Evolutionary conservation across 768 basidiomycete genomes (phyloP), one percentile per base, ranked within the genome.

Genomic region (Mycena galopus): DNA sequence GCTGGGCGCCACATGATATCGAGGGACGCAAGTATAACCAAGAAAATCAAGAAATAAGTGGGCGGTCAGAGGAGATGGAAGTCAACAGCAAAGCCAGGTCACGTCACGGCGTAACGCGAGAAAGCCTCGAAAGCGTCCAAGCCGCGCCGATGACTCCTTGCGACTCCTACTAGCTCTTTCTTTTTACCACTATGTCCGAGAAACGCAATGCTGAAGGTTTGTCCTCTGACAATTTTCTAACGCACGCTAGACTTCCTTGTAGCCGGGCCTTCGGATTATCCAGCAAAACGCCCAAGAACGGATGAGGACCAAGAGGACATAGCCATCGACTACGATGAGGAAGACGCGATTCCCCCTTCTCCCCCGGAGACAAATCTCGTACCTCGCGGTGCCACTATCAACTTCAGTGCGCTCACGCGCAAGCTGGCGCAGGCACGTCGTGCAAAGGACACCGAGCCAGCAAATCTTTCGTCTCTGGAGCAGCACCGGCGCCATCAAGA

Each of bases 1-100:
- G 95, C 94, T 67, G 94, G 94, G 83, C 92, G 92, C 94, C 94
- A 96, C 94, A 96, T 95, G 74, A 81, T 78, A 82, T 82, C 82
- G 83, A 39, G 12, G 11, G 39, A 14, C 35, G 39, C 11, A 16
- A 3, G 17, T 39, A 39, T 83, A 84, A 82, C 66, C 64, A 77
- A 75, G 73, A 76, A 76, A 69, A 70, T 58, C 67, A 75, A 72
- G 72, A 74, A 75, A 71, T 68, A 67, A 65, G 72, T 66, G 73
- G 32, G 62, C 47, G 30, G 66, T 68, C 25, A 65, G 71, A 71
- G 79, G 73, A 75, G 80, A 73, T 83, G 81, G 77, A 79, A 75
- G 81, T 80, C 63, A 73, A 76, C 76, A 76, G 75, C 72, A 77
- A 79, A 60, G n/a, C 2, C 32, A 9, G 21, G 33, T 33, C 58